Evolutionary conservation across 2,329 filamentous ascomycete species (phyloP), one percentile per base, ranked within the genome.

Genomic region (Herpotrichia juniperi): DNA sequence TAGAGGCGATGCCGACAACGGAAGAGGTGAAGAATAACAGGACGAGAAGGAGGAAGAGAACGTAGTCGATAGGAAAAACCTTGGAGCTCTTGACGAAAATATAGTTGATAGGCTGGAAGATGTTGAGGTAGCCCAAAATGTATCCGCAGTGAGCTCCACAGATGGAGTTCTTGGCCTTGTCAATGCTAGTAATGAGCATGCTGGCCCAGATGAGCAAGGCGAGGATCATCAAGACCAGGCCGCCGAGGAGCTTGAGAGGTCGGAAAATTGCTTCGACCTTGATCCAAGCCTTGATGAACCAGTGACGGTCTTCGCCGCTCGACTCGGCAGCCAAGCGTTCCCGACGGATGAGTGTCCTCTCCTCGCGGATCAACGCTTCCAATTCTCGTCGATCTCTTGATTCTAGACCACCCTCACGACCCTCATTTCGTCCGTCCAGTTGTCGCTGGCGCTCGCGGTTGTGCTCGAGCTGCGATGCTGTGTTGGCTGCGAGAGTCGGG

Each of bases 71-170:
- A 0, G 94, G 94, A 77, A 97, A 97, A 1, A 89, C 86, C 64
- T 85, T 88, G 40, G 93, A 88, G 0, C 91, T 85, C 74, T 89
- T 83, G 58, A 96, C 86, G 54, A 96, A 85, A 51, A 96, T 79
- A 84, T 88, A 96, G 77, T 99, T 97, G 68, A 97, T 80, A 1
- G 94, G 94, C 72, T 99, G 94, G 79, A 97, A 96, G 62, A 97
- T 87, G 72, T 96, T 91, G 72, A 96, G 89, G 68, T 87, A 82
- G 37, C 87, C 91, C 4, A 99, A 82, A 44, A 97, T 90, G 75
- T 97, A 99, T 56, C 94, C 94, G 71, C 94, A 99, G 63, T 86
- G 87, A 53, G 87, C 80, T 73, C 94, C 93, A 83, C 94, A 99
- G 57, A 96, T 79, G 3, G 93, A 97, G 78, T 97, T 97, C 74